These are phyloP conservation scores for Auricularia sp. DNA, from an alignment of 768 basidiomycete species.

Conservation along the genomic window DNA sequence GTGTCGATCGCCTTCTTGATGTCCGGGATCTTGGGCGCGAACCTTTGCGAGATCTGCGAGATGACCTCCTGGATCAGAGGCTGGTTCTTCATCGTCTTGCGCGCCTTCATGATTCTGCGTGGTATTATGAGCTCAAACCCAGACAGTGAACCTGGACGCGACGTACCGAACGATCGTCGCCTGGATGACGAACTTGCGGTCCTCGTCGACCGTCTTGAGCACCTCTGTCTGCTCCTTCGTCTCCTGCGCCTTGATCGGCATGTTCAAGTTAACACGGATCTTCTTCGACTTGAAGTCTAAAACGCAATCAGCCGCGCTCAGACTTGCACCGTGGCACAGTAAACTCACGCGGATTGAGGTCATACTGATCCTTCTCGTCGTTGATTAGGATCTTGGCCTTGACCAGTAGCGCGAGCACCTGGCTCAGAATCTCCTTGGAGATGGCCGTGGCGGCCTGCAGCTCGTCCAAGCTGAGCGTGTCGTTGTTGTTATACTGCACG, in stretches of 20 bases:
- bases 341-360: conserved; percentile 69
- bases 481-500: conserved; percentile 85
- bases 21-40: conserved; percentile 88
- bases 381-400: conserved; percentile 87
- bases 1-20: conserved; percentile 97
- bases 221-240: conserved; percentile 87
- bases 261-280: conserved; percentile 41
- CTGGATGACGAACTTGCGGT: conserved; percentile 93
- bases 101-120: conserved; percentile 83
- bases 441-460: conserved; percentile 71
- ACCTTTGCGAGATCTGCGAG: conserved; percentile 77
- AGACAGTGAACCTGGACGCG: background rate
- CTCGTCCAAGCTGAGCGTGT: conserved; percentile 76
- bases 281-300: conserved; percentile 24
- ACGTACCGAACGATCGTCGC: conserved; percentile 77
- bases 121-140: conserved; percentile 13
- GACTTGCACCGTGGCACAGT: background rate
- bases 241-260: conserved; percentile 88
- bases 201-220: conserved; percentile 90
- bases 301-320: background rate
- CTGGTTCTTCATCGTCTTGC: conserved; percentile 93
- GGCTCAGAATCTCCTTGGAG: conserved; percentile 63
- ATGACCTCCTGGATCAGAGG: conserved; percentile 83
- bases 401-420: conserved; percentile 49
- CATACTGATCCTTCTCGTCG: conserved; percentile 83